Base-by-base conservation (phyloP, 257 asterid species). In the Galeopsis tetrahit region DNA sequence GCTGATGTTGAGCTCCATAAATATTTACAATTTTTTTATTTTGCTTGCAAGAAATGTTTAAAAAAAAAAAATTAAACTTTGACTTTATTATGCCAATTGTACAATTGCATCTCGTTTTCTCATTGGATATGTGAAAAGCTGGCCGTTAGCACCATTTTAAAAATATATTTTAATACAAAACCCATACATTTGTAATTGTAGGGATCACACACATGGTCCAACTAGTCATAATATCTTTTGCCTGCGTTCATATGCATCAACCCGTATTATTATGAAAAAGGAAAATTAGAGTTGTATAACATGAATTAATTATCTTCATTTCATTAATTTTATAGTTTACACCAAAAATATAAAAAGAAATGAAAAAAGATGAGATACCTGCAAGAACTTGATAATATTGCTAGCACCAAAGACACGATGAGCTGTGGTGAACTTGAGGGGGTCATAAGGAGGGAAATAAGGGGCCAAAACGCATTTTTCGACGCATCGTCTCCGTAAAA, bases 401-500 rank as follows among this genome's bases (percentile, higher is more conserved):
- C 96, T 90, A 43, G 96, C 96, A n/a, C 96, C 96, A 31, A 88
- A 90, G 4, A 90, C 91, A 13, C 96, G 95, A 68, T 90, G 96
- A 74, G 96, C 96, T 33, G 87, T 90, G 1, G 91, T 83, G 72
- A 89, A 89, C 73, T 89, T 89, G 82, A 89, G 67, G 0, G 96
- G 96, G 64, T 89, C 91, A 66, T 68, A 79, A 15, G 91, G 96
- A 21, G 96, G 96, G 42, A 89, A 89, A 75, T 89, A 87, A 7
- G 96, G 96, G 10, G 93, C 93, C 66, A 89, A 63, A 8, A 89
- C 90, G 44, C 96, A 89, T 69, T 89, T 89, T 3, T 90, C 90
- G 28, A 85, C 87, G 56, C 96, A 90, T 38, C 95, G 77, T 60
- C 95, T 78, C 14, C 96, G 77, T 5, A 90, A 46, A 42, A 90